Evolutionary conservation across 805 yeast species (phyloP).

Genomic region (Yarrowia hollandica): DNA sequence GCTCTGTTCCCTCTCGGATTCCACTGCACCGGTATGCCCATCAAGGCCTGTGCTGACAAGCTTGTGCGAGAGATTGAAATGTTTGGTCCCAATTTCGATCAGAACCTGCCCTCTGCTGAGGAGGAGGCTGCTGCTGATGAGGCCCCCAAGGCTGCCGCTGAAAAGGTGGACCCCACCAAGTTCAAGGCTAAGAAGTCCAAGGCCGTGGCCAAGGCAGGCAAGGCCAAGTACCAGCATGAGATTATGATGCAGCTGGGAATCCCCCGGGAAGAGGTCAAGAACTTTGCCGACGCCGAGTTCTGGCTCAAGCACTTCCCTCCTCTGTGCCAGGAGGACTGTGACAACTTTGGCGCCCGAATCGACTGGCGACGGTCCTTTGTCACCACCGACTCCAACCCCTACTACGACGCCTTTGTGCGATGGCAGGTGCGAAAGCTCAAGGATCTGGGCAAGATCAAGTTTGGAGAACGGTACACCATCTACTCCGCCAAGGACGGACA

Average conservation of each 20-base stretch:
- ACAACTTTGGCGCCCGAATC: constrained; percentile 82
- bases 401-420: constrained; percentile 89
- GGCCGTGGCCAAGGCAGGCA: constrained; percentile 90
- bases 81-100: constrained; percentile 76
- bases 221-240: constrained; percentile 92
- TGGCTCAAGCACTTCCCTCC: constrained; percentile 95
- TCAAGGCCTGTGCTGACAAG: constrained; percentile 91
- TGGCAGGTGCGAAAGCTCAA: constrained; percentile 94
- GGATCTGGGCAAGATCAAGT: constrained; percentile 86
- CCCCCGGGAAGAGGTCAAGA: constrained; percentile 73
- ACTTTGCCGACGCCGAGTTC: constrained; percentile 87
- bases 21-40: constrained; percentile 99
- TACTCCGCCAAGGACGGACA: constrained; percentile 98
- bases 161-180: constrained; percentile 78
- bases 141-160: constrained; percentile 38
- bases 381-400: constrained; percentile 93
- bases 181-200: constrained; percentile 91
- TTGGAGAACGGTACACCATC: constrained; percentile 96
- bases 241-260: constrained; percentile 95
- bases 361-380: constrained; percentile 98
- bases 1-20: constrained; percentile 95
- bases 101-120: constrained; percentile 48
- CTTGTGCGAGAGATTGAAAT: constrained; percentile 86
- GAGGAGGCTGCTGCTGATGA: constrained; percentile 37
- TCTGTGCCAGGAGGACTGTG: constrained; percentile 76